phyloP scores from a whole-genome alignment of 2,329 filamentous ascomycete species.

The Neonectria ditissima region DNA sequence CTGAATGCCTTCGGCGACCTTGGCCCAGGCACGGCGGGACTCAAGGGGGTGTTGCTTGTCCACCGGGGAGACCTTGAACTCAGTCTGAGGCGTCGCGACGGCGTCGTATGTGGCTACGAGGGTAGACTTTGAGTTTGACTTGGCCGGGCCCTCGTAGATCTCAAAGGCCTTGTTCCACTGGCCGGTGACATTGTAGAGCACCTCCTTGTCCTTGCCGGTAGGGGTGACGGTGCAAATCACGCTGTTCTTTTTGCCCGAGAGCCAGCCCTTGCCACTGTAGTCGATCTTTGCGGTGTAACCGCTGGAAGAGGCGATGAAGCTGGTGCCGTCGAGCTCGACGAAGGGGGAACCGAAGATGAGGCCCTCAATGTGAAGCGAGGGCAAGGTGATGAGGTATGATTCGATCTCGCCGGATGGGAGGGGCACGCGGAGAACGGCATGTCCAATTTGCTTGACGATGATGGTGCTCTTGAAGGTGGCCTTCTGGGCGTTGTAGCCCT shows the following conservation, averaged over 20 bases:
- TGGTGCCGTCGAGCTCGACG: slow-evolving; percentile 87
- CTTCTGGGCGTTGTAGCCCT: slow-evolving; percentile 96
- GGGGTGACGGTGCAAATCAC: slow-evolving; percentile 81
- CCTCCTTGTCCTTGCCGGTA: slow-evolving; percentile 77
- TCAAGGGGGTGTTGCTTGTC: slow-evolving; percentile 89
- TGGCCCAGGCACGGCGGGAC: slow-evolving; percentile 87
- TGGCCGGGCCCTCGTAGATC: slow-evolving; percentile 74
- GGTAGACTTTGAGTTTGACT: slow-evolving; percentile 61
- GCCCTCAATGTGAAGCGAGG: slow-evolving; percentile 91
- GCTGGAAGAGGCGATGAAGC: slow-evolving; percentile 86
- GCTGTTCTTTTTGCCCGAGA: slow-evolving; percentile 95
- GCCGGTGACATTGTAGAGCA: slow-evolving; percentile 84
- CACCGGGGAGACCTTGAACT: slow-evolving; percentile 77
- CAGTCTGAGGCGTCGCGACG: slow-evolving; percentile 67
- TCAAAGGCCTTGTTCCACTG: slow-evolving; percentile 90
- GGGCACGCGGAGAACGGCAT: slow-evolving; percentile 84
- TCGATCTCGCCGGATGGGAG: slow-evolving; percentile 61
- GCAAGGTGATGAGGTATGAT: slow-evolving; percentile 90
- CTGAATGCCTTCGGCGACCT: slow-evolving; percentile 84
- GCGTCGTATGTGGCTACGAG: slow-evolving; percentile 73
- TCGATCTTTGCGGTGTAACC: slow-evolving; percentile 92
- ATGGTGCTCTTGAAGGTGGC: slow-evolving; percentile 95
- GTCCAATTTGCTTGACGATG: slow-evolving; percentile 93
- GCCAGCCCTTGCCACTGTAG: slow-evolving; percentile 93
- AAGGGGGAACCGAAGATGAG: slow-evolving; percentile 89